Conservation (phyloP, 306 rosid species). For the Pterocarpus santalinus region DNA sequence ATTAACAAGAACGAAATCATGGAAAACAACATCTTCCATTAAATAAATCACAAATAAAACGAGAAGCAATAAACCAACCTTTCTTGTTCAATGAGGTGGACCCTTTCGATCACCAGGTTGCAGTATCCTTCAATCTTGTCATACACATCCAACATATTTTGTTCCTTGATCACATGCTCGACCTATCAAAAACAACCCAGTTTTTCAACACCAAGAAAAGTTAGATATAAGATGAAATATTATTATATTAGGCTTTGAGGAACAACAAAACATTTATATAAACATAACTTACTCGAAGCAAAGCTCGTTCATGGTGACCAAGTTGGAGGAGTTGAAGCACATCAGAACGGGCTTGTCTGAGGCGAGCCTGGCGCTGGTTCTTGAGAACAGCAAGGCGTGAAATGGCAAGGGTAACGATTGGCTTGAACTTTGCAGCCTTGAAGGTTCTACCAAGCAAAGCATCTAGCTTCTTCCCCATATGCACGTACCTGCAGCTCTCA, state of each 20-base stretch:
- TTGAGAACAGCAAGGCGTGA: constrained; percentile 80
- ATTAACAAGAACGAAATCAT: neutral
- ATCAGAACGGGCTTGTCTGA: constrained; percentile 70
- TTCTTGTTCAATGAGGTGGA: constrained; percentile 77
- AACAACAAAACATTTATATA: neutral
- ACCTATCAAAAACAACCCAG: constrained; percentile 55
- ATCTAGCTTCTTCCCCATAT: constrained; percentile 81
- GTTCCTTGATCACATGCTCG: constrained; percentile 88
- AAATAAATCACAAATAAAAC: neutral
- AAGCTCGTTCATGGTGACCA: constrained; percentile 79
- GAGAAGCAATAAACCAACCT: constrained; percentile 55
- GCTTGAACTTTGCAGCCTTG: constrained; percentile 68
- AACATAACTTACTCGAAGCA: constrained; percentile 69
- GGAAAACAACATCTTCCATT: neutral
- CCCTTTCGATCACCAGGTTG: constrained; percentile 75
- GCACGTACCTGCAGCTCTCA: constrained; percentile 1
- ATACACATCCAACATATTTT: constrained; percentile 77
- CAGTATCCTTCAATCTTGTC: constrained; percentile 76
- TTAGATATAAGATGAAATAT: neutral
- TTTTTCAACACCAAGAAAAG: constrained; percentile 10
- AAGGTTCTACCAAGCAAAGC: constrained; percentile 73
- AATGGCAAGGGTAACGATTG: constrained; percentile 64
- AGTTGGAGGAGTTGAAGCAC: constrained; percentile 78
- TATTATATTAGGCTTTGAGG: neutral
- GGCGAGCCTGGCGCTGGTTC: constrained; percentile 70